Evolutionary conservation across 345 rosid genomes (phyloP).

Genomic region (Gossypium thurberi): DNA sequence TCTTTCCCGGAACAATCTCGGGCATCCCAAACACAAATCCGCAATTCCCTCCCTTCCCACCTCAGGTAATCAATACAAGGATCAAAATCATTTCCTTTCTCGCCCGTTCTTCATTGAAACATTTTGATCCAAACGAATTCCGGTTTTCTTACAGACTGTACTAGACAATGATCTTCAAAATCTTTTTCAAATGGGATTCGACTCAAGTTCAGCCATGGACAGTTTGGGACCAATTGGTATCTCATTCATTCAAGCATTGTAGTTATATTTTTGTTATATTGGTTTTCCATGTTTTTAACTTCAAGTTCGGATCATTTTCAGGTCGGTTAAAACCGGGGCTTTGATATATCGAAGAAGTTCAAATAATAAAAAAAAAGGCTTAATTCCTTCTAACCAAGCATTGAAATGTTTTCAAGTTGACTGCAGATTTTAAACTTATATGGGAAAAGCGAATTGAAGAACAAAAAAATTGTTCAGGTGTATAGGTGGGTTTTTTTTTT

Average conservation of each 20-base stretch:
- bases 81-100: background rate
- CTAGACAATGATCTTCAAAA: constrained; percentile 65
- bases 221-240: constrained; percentile 58
- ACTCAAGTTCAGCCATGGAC: constrained; percentile 52
- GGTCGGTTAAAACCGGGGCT: constrained; percentile 72
- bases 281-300: background rate
- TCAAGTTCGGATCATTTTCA: constrained; percentile 12
- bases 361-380: background rate
- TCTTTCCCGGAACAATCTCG: constrained; percentile 46
- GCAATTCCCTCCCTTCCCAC: constrained; percentile 52
- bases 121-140: background rate
- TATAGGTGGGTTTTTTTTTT: constrained; percentile 40
- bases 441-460: constrained; percentile 4
- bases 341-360: constrained; percentile 20
- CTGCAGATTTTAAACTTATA: constrained; percentile 20
- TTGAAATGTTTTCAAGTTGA: constrained; percentile 25
- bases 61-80: constrained; percentile 37
- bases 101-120: background rate
- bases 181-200: constrained; percentile 70
- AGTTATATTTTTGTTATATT: background rate
- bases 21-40: constrained; percentile 40
- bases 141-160: constrained; percentile 31
- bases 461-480: constrained; percentile 3
- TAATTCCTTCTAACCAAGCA: constrained; percentile 24
- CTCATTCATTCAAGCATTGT: constrained; percentile 19